phyloP scores from a whole-genome alignment of 306 rosid genomes.

The Cicer arietinum region DNA sequence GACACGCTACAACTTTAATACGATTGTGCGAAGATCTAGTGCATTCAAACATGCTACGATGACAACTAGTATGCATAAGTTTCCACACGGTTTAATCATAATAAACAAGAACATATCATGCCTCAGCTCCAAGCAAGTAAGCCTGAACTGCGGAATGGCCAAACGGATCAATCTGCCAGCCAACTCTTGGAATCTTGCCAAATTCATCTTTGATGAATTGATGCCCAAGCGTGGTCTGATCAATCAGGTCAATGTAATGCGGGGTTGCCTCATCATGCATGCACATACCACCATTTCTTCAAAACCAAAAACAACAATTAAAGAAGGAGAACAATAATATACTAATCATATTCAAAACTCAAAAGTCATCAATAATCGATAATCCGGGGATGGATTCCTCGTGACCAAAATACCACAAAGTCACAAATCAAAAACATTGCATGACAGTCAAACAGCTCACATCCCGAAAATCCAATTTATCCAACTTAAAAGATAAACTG shows the following conservation, averaged over 20 bases:
- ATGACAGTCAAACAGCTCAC: not conserved
- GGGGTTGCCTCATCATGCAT: conserved; percentile 93
- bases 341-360: conserved; percentile 30
- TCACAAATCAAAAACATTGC: not conserved
- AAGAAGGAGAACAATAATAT: not conserved
- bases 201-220: conserved; percentile 68
- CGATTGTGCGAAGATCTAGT: conserved; percentile 1
- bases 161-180: conserved; percentile 91
- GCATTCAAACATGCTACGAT: conserved; percentile 18
- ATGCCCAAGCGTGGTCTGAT: conserved; percentile 86
- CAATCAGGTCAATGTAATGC: conserved; percentile 82
- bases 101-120: conserved; percentile 47
- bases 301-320: conserved; percentile 38
- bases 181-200: conserved; percentile 76
- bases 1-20: conserved; percentile 18
- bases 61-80: conserved; percentile 10
- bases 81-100: conserved; percentile 11
- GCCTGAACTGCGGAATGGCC: conserved; percentile 94
- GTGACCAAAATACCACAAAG: not conserved
- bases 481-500: not conserved
- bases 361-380: conserved; percentile 7
- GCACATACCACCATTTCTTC: conserved; percentile 86
- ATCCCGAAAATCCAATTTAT: not conserved
- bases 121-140: conserved; percentile 87
- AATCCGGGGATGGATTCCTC: not conserved